A percentile compares a stretch with the other conserved stretches of the same genome.
Conservation (phyloP, 2,329 filamentous ascomycete genomes). For the Fusarium concolor region DNA sequence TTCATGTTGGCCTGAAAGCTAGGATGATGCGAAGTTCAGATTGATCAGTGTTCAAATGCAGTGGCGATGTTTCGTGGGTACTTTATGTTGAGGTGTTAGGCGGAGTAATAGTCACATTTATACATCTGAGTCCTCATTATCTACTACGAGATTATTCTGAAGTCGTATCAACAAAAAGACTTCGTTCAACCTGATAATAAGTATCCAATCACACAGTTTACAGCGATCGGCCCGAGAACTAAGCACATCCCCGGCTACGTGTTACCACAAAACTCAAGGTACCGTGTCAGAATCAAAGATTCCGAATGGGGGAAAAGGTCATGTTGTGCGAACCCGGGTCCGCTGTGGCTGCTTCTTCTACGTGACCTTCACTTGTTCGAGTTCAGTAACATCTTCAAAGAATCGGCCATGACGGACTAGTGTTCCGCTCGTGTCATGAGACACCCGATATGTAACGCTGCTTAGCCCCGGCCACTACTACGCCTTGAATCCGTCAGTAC, state of each 20-base stretch:
- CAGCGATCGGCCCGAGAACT: neutral
- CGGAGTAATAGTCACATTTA: neutral
- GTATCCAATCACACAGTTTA: neutral
- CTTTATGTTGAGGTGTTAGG: neutral
- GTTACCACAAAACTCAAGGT: neutral
- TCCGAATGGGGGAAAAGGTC: too few species aligned
- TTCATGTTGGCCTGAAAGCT: neutral
- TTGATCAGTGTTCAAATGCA: accelerated
- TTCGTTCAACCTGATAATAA: too few species aligned
- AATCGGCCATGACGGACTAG: too few species aligned
- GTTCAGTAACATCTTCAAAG: too few species aligned
- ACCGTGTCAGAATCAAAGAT: neutral
- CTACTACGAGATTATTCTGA: too few species aligned
- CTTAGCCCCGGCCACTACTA: accelerated
- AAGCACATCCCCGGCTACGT: neutral
- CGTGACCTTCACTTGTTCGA: too few species aligned
- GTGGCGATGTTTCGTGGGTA: accelerated
- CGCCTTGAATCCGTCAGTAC: too few species aligned
- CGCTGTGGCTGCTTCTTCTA: too few species aligned
- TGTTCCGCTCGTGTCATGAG: too few species aligned
- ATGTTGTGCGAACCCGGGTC: too few species aligned
- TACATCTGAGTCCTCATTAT: neutral
- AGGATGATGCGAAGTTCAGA: accelerated
- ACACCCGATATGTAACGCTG: neutral
- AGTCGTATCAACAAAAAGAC: too few species aligned